Conservation (phyloP, 257 asterid genomes). For the Eustoma russellianum region DNA sequence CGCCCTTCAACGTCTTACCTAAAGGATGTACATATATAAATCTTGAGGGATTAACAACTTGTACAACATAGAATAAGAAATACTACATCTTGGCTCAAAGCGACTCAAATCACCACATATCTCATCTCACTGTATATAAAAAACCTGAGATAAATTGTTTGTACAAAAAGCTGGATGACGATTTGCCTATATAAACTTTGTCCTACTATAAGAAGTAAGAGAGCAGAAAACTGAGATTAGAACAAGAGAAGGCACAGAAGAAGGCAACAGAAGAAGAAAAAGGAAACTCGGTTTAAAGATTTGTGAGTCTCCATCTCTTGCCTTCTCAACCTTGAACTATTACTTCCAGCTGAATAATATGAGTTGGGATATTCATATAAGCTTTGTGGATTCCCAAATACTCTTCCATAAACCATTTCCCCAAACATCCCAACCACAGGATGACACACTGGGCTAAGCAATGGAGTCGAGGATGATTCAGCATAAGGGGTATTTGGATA, state of each 20-base stretch:
- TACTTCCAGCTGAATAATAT: constrained; percentile 32
- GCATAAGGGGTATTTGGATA: constrained; percentile 4
- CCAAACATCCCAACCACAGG: constrained; percentile 56
- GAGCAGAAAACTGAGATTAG: constrained; percentile 12
- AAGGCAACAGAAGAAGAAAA: constrained; percentile 55
- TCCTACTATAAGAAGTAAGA: not conserved
- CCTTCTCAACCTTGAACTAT: constrained; percentile 59
- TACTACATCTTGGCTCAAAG: not conserved
- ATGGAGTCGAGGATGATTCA: constrained; percentile 15
- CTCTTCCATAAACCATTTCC: constrained; percentile 69
- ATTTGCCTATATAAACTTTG: not conserved
- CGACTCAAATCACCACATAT: not conserved
- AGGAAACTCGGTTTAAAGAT: constrained; percentile 56
- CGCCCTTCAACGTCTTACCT: not conserved
- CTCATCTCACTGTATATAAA: not conserved
- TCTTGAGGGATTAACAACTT: not conserved
- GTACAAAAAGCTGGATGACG: constrained; percentile 9
- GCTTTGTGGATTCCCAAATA: constrained; percentile 59
- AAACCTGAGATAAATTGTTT: constrained; percentile 5
- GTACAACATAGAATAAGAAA: constrained; percentile 44
- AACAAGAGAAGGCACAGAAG: constrained; percentile 56
- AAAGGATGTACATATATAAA: not conserved
- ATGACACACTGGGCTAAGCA: constrained; percentile 12
- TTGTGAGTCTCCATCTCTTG: constrained; percentile 46
- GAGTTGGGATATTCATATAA: constrained; percentile 53